Evolutionary conservation across 495 filamentous ascomycete species (phyloP), one percentile per base, ranked within the genome.

Genomic region (Penicillium cinerascens): DNA sequence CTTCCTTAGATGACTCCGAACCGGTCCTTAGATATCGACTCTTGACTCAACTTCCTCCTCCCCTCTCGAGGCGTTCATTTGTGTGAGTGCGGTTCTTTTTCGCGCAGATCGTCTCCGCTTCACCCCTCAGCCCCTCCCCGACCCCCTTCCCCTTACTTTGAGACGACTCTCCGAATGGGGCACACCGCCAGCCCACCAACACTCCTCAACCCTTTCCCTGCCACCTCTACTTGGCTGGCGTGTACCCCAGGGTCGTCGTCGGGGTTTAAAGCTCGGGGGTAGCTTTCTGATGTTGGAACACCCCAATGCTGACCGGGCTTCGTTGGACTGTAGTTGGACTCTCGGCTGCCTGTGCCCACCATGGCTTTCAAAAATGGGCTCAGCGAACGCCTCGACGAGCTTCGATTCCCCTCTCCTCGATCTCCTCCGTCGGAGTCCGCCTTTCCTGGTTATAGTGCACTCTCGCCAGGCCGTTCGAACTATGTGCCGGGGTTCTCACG

Each of bases 361-460:
- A 87, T 87, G 84, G 82, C 83, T 53, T 86, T 82, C 74, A 81
- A 84, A 51, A 78, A 82, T 67, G 78, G 79, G 66, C 68, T 84
- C 47, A 81, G 79, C 65, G 83, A 85, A 66, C 80, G 82, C 67
- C 75, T 84, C 74, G 84, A 87, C 67, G 84, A 88, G 73, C 80
- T 91, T 73, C 87, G 88, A 63, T 91, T 87, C 70, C 84, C 86
- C 52, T 78, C 82, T 67, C 84, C 88, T 65, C 83, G 86, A 61
- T 87, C 84, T 55, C 82, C 86, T 25, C 79, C 82, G 46, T 82
- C 81, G 65, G 87, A 92, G 58, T 75, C 81, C 51, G 78, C 83
- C 47, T 88, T 87, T 64, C 81, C 81, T 48, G 82, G 83, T 44
- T 84, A 90, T 70, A 84, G 79, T 48, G 80, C 87, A 54, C 82